Percentiles rank a stretch among this genome's conserved stretches.
Conservation (phyloP, 2,329 filamentous ascomycete species). For the Trichoderma semiorbis region DNA sequence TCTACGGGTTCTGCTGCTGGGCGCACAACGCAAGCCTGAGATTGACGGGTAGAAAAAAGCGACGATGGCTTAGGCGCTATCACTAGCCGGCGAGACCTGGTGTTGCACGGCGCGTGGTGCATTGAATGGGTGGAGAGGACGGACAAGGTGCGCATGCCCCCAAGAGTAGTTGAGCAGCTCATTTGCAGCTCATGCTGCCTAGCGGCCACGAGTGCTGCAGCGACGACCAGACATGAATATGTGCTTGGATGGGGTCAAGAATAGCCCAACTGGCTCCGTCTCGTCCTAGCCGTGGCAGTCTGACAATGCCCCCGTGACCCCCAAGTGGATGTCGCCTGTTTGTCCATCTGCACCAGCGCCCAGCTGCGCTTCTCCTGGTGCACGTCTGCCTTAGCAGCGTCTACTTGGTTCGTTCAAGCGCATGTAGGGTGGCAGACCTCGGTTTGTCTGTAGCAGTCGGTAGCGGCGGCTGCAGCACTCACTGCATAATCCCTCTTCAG, state of each 20-base stretch:
- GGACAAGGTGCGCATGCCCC: not conserved
- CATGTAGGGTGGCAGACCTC: not conserved
- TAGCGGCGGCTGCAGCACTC: slow-evolving; percentile 8
- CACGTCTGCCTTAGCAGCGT: not conserved
- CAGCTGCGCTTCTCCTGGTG: not conserved
- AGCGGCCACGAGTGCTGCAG: not conserved
- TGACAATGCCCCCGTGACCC: slow-evolving; percentile 17
- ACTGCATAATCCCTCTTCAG: not conserved
- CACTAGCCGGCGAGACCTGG: not conserved
- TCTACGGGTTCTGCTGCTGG: slow-evolving; percentile 3
- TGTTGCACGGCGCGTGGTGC: slow-evolving; percentile 7
- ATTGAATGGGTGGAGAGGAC: slow-evolving; percentile 5
- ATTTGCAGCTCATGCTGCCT: not conserved
- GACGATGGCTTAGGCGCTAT: not conserved
- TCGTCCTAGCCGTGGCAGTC: slow-evolving; percentile 5
- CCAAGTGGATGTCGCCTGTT: slow-evolving; percentile 3
- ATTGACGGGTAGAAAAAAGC: not conserved
- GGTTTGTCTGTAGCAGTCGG: slow-evolving; percentile 3
- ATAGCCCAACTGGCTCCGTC: slow-evolving; percentile 2
- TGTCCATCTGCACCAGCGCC: not conserved
- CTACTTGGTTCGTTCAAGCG: not conserved
- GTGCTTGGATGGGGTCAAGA: slow-evolving; percentile 6
- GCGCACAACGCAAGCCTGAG: not conserved
- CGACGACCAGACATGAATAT: not conserved
- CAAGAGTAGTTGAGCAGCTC: not conserved